Evolutionary conservation across 108 stramenopile species (phyloP).

Genomic region (Nitzschia sp.): DNA sequence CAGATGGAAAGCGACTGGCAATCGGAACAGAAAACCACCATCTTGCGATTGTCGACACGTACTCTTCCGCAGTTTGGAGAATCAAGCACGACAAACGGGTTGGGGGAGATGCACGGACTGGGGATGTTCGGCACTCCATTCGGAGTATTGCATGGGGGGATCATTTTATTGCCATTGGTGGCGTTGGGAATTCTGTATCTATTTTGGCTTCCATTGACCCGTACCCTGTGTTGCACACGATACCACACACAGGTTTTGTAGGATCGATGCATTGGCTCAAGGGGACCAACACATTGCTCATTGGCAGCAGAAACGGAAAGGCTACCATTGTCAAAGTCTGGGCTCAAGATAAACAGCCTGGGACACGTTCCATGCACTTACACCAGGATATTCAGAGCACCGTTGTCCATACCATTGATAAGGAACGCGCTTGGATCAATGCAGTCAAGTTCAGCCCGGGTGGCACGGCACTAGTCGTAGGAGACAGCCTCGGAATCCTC

Average conservation of each 20-base stretch:
- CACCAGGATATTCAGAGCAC: conserved; percentile 39
- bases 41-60: conserved; percentile 60
- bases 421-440: conserved; percentile 60
- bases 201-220: conserved; percentile 64
- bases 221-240: conserved; percentile 54
- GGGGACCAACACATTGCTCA: conserved; percentile 56
- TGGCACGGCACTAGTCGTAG: conserved; percentile 56
- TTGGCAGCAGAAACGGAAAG: conserved; percentile 61
- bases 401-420: conserved; percentile 50
- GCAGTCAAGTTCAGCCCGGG: conserved; percentile 56
- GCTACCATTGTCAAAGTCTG: conserved; percentile 51
- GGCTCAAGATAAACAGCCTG: conserved; percentile 22
- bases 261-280: conserved; percentile 56
- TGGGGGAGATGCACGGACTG: conserved; percentile 22
- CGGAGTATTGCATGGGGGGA: conserved; percentile 67
- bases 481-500: conserved; percentile 54
- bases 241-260: conserved; percentile 60
- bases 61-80: conserved; percentile 51
- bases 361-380: not conserved
- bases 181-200: conserved; percentile 66
- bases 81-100: conserved; percentile 57
- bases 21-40: conserved; percentile 73
- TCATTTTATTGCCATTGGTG: conserved; percentile 70
- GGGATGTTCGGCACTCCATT: conserved; percentile 60
- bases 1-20: conserved; percentile 64